A percentile compares a stretch with the other conserved stretches of the same genome.
Evolutionary conservation across 352 stramenopile genomes (phyloP).

Genomic region (Globisporangium lucens): DNA sequence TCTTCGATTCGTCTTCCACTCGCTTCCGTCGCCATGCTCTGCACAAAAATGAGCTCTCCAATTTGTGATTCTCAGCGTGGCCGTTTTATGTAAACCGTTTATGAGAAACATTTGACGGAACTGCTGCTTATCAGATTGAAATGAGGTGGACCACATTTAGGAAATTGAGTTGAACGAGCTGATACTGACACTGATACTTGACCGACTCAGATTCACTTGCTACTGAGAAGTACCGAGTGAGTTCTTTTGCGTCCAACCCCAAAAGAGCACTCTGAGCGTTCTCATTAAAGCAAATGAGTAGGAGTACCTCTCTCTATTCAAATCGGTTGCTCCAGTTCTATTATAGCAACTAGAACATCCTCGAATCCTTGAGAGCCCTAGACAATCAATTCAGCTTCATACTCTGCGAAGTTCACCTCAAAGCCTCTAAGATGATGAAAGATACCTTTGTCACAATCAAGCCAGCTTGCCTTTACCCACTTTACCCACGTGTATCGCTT

Average conservation of each 20-base stretch:
- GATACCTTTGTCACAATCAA: neutral
- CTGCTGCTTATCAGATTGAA: too few relatives aligned
- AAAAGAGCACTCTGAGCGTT: too few relatives aligned
- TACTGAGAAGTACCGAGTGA: too few relatives aligned
- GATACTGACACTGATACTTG: too few relatives aligned
- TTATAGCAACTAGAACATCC: too few relatives aligned
- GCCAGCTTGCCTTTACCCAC: neutral
- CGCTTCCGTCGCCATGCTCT: neutral
- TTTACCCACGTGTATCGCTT: neutral
- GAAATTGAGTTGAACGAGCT: too few relatives aligned
- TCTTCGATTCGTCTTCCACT: neutral
- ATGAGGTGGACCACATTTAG: too few relatives aligned
- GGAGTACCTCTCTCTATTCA: too few relatives aligned
- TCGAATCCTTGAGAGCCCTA: neutral
- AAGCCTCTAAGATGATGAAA: neutral
- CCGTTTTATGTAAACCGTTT: neutral
- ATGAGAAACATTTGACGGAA: neutral
- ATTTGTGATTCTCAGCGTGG: neutral
- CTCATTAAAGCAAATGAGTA: too few relatives aligned
- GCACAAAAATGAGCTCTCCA: neutral
- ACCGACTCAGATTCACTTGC: too few relatives aligned
- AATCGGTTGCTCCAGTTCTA: too few relatives aligned
- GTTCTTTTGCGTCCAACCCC: too few relatives aligned
- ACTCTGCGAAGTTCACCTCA: neutral
- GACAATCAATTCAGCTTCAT: neutral